Base-by-base conservation (phyloP, 768 basidiomycete genomes). In the Cytidiella melzeri region DNA sequence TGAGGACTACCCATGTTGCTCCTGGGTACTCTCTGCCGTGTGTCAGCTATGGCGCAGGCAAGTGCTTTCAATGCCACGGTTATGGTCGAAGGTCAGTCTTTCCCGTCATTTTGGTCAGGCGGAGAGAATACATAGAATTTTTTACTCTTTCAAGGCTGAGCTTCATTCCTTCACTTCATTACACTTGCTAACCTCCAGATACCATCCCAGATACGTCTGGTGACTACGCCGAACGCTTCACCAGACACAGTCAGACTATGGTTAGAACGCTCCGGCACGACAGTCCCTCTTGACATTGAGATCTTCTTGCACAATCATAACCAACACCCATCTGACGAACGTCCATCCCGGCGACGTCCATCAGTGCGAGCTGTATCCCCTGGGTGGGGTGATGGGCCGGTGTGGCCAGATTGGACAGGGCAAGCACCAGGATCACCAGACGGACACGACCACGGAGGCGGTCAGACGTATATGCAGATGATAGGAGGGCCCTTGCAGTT, bases 221-320 rank as follows among this genome's bases (percentile, higher is more conserved):
- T 82, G 39, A 87, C 87, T 19, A 82, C 77, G 24, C 83, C 81
- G 52, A 72, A 77, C 36, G 71, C 83, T 7, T 85, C 86, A 24
- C 78, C 87, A 23, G 87, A 91, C 59, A 87, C 83, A 4, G 77
- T 91, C 43, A 82, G 88, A 6, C 73, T 91, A 10, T 91, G 88
- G 87, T 73, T 91, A 0, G 87, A 89, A 62, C 81, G 87, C 23
- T 84, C 88, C 11, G 88, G 88, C 15, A 69, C 73, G 45, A 73
- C 66, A 4, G 79, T 82, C 5, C 83, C 87, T 5, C 74, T 91
- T 7, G 88, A 89, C 61, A 86, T 91, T 51, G 86, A 89, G 61
- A 87, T 91, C 41, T 83, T 80, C 62, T 69, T 91, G 34, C 81
- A 80, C 38, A 52, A 52, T 40, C 52, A 25, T 40, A 50, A 12